A percentile compares a stretch with the other conserved stretches of the same genome.
These are phyloP conservation scores for Spathaspora gorwiae DNA, from an alignment of 805 yeast genomes.

Conservation along the genomic window DNA sequence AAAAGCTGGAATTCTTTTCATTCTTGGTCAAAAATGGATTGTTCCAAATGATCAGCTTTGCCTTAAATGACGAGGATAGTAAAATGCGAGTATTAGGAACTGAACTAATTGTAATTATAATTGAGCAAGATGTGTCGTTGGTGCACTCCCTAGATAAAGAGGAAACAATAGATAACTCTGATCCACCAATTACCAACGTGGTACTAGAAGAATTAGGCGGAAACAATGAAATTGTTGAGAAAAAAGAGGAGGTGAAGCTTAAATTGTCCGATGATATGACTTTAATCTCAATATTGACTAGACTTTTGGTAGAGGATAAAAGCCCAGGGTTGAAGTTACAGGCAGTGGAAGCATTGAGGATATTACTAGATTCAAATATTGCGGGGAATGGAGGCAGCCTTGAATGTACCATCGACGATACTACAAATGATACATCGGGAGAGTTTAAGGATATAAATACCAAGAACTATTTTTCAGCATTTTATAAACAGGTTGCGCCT, in stretches of 20 bases:
- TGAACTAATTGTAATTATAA: slow-evolving; percentile 72
- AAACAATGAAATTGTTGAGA: slow-evolving; percentile 6
- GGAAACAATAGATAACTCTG: slow-evolving; percentile 25
- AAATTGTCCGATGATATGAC: slow-evolving; percentile 55
- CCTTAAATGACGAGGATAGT: slow-evolving; percentile 49
- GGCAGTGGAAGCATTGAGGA: slow-evolving; percentile 76
- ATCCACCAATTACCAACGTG: slow-evolving; percentile 16
- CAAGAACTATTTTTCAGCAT: slow-evolving; percentile 48
- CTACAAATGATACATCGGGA: slow-evolving; percentile 9
- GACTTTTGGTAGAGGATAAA: slow-evolving; percentile 56
- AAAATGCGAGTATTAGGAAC: slow-evolving; percentile 66
- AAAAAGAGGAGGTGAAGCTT: slow-evolving; percentile 15
- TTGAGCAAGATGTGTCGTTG: slow-evolving; percentile 75
- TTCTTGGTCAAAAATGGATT: slow-evolving; percentile 64
- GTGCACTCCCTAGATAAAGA: slow-evolving; percentile 39
- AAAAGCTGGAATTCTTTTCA: slow-evolving; percentile 61
- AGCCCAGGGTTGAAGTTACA: slow-evolving; percentile 75
- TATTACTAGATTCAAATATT: slow-evolving; percentile 58
- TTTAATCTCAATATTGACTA: slow-evolving; percentile 49
- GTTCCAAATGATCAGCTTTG: slow-evolving; percentile 65
- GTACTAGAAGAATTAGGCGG: slow-evolving; percentile 6
- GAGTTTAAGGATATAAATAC: slow-evolving; percentile 33
- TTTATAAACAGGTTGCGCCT: slow-evolving; percentile 62
- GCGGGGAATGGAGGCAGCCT: slow-evolving; percentile 11
- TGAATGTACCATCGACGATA: slow-evolving; percentile 5